These are phyloP conservation scores for Globomyces pollinis-pini DNA, from an alignment of 192 early-diverging fungal genomes.

Conservation along the genomic window DNA sequence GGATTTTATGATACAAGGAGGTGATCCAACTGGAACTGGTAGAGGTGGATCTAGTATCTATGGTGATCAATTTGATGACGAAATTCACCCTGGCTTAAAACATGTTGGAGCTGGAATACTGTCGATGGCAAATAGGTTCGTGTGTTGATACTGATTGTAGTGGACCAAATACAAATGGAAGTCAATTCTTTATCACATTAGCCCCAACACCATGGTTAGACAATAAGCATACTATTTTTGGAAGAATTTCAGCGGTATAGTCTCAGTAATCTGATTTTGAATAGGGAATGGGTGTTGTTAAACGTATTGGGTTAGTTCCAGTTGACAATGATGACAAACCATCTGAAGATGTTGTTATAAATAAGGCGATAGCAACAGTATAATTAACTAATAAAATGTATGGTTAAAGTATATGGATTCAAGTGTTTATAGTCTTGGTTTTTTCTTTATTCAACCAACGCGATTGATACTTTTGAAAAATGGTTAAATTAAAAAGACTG, in stretches of 20 bases:
- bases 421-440: no score
- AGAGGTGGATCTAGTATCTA: constrained; percentile 80
- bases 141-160: constrained; percentile 31
- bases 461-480: no score
- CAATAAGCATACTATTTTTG: constrained; percentile 87
- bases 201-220: constrained; percentile 89
- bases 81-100: constrained; percentile 63
- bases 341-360: neutral
- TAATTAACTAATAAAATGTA: no score
- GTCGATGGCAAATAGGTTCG: constrained; percentile 81
- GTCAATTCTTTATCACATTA: constrained; percentile 82
- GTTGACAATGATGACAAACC: constrained; percentile 5
- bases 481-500: constrained; percentile 10
- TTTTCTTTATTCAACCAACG: no score
- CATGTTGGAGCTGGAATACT: constrained; percentile 86
- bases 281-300: constrained; percentile 80
- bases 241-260: no score
- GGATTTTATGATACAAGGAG: constrained; percentile 67
- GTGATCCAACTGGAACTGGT: constrained; percentile 93
- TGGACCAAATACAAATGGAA: constrained; percentile 49
- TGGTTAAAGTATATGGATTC: no score
- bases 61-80: constrained; percentile 80
- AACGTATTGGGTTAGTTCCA: constrained; percentile 56
- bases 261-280: no score
- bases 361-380: constrained; percentile 2